These are phyloP conservation scores for Aspergillus sp. DNA, from an alignment of 2,329 filamentous ascomycete genomes.

Conservation along the genomic window DNA sequence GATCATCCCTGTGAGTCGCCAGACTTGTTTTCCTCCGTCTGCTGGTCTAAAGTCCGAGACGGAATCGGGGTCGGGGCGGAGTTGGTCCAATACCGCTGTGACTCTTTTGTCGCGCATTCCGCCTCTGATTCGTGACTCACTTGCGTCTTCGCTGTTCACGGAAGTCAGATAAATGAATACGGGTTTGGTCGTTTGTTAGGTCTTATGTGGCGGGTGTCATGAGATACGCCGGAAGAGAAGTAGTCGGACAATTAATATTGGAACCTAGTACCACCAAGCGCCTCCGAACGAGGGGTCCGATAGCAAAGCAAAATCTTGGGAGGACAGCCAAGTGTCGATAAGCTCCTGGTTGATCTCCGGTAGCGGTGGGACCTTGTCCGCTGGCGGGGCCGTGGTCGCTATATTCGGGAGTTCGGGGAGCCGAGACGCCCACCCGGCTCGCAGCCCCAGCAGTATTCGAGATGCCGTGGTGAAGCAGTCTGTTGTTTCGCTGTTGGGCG, in stretches of 20 bases:
- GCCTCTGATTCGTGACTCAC: no score
- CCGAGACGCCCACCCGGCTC: background rate
- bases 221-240: no score
- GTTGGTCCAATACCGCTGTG: background rate
- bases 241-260: background rate
- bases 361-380: background rate
- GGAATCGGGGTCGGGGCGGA: background rate
- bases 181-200: no score
- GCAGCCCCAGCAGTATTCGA: background rate
- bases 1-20: no score
- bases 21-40: no score
- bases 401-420: background rate
- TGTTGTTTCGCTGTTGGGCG: background rate
- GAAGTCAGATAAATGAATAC: no score
- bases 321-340: slow-evolving; percentile 6
- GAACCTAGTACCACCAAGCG: no score
- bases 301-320: slow-evolving; percentile 4
- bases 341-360: background rate
- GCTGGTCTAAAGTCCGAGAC: background rate
- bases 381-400: background rate
- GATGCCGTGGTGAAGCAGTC: background rate
- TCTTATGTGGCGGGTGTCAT: no score
- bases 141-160: no score
- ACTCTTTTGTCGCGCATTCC: background rate
- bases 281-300: background rate